Evolutionary conservation across 805 yeast species (phyloP).

Genomic region (Ogataea angusta): DNA sequence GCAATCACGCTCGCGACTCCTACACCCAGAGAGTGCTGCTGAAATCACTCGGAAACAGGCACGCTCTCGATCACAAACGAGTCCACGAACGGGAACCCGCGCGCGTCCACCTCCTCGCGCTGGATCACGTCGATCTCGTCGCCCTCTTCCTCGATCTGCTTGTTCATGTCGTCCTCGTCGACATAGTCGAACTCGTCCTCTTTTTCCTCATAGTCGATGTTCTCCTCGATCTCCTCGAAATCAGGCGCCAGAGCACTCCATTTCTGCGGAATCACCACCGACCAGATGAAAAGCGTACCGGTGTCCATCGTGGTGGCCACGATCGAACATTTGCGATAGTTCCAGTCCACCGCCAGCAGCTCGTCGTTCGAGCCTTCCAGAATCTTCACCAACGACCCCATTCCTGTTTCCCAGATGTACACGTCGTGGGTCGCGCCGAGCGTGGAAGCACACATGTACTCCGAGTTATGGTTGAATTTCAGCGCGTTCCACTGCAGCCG

Average conservation of each 20-base stretch:
- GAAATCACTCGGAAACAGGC: constrained; percentile 10
- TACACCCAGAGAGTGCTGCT: constrained; percentile 2
- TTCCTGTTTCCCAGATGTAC: constrained; percentile 86
- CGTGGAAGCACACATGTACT: constrained; percentile 85
- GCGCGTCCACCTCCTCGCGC: constrained; percentile 62
- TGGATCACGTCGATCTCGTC: constrained; percentile 61
- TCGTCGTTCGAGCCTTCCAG: constrained; percentile 91
- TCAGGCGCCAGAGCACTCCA: constrained; percentile 98
- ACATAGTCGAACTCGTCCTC: constrained; percentile 90
- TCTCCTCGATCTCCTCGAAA: constrained; percentile 90
- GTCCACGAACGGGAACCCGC: constrained; percentile 58
- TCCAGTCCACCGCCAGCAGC: constrained; percentile 83
- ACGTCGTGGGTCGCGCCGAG: constrained; percentile 86
- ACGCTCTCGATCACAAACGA: constrained; percentile 52
- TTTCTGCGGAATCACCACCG: constrained; percentile 76
- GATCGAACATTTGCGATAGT: constrained; percentile 65
- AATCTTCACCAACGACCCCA: constrained; percentile 86
- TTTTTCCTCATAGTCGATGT: constrained; percentile 78
- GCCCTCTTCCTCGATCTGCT: constrained; percentile 59
- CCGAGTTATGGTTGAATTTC: constrained; percentile 69
- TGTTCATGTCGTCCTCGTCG: constrained; percentile 62
- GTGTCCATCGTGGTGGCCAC: constrained; percentile 84
- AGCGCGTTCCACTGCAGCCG: constrained; percentile 85
- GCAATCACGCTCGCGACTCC: background rate
- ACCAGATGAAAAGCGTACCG: constrained; percentile 82